A percentile compares a stretch with the other conserved stretches of the same genome.
These are phyloP conservation scores for Aspergillus floridensis DNA, from an alignment of 2,329 filamentous ascomycete species.

Conservation along the genomic window DNA sequence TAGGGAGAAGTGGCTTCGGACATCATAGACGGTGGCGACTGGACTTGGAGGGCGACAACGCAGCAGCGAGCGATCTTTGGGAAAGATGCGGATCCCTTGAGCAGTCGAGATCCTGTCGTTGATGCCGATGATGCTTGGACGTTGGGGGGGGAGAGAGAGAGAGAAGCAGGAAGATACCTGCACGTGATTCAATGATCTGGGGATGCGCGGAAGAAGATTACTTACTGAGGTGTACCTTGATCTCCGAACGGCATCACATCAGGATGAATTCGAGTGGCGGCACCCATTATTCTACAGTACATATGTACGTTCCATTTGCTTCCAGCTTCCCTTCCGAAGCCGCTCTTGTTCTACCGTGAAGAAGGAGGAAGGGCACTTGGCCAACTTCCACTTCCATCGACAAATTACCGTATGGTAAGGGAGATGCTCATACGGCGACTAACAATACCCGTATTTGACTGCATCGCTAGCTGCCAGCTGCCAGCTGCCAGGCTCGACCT, in stretches of 20 bases:
- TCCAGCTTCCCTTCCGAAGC: not conserved
- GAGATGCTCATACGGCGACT: not conserved
- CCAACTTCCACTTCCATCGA: slow-evolving; percentile 17
- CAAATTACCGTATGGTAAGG: slow-evolving; percentile 9
- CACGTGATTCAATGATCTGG: slow-evolving; percentile 12
- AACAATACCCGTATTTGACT: slow-evolving; percentile 1
- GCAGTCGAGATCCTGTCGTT: slow-evolving; percentile 10
- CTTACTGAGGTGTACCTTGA: too few species aligned
- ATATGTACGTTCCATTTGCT: slow-evolving; percentile 1
- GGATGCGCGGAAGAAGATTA: not conserved
- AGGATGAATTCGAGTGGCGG: not conserved
- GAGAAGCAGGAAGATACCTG: not conserved
- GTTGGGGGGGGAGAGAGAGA: not conserved
- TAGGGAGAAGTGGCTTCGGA: not conserved
- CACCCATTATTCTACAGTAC: not conserved
- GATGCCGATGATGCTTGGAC: slow-evolving; percentile 8
- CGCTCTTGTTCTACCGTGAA: not conserved
- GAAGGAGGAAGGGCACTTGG: slow-evolving; percentile 16
- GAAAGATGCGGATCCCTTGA: slow-evolving; percentile 12
- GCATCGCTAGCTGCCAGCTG: not conserved
- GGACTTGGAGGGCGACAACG: slow-evolving; percentile 18
- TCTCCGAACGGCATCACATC: not conserved
- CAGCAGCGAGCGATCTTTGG: slow-evolving; percentile 15
- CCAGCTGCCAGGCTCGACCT: too few species aligned
- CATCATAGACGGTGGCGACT: slow-evolving; percentile 12